These are phyloP conservation scores for Sedum album DNA, from an alignment of 164 flowering plant genomes.

Conservation along the genomic window DNA sequence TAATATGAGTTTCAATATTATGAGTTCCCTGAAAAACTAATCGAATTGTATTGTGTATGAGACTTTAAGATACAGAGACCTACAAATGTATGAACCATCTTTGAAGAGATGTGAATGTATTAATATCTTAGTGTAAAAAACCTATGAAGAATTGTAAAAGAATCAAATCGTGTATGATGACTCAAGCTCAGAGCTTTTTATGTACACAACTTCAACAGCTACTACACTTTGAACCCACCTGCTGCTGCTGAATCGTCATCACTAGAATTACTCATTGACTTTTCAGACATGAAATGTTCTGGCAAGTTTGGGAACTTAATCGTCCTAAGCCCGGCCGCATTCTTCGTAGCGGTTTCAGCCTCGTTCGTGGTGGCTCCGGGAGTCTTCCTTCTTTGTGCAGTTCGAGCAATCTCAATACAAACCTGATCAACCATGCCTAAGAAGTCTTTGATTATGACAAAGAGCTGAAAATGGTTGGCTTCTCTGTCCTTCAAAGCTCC, in stretches of 20 bases:
- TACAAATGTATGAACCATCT: background rate
- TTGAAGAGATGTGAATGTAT: background rate
- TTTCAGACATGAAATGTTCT: conserved; percentile 18
- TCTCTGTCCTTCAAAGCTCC: conserved; percentile 20
- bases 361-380: background rate
- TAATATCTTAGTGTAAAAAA: background rate
- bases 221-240: background rate
- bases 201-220: conserved; percentile 1
- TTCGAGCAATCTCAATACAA: conserved; percentile 30
- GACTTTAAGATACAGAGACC: background rate
- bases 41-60: background rate
- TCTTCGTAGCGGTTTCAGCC: conserved; percentile 7
- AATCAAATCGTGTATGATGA: background rate
- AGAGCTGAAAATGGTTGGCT: conserved; percentile 27
- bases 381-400: conserved; percentile 23
- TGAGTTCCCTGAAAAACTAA: background rate
- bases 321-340: conserved; percentile 9
- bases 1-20: background rate
- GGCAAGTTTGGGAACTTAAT: conserved; percentile 34
- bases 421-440: conserved; percentile 38
- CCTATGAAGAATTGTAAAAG: conserved; percentile 5
- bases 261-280: conserved; percentile 6
- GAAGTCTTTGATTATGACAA: conserved; percentile 33
- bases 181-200: conserved; percentile 1
- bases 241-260: conserved; percentile 1